Evolutionary conservation across 345 rosid genomes (phyloP), one percentile per base, ranked within the genome.

Genomic region (Syzygium aqueum): DNA sequence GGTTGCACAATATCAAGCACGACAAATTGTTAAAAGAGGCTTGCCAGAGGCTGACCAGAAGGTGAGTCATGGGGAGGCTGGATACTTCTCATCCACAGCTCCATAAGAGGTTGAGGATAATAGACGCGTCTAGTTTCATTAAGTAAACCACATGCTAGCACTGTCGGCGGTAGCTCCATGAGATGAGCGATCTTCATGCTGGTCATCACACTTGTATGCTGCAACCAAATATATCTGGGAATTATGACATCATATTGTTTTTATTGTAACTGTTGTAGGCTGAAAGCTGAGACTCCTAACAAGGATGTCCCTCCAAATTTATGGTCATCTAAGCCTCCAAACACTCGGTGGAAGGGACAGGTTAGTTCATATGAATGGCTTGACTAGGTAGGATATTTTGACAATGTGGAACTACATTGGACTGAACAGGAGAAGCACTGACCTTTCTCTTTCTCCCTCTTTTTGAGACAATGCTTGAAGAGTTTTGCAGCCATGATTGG

Each of bases 401-500:
- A 49, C 27, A 22, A 73, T 10, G 27, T 37, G 23, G 27, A 37
- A 49, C 49, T 40, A 85, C 43, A 57, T 85, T 54, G 82, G 67
- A 50, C 82, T 12, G 25, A 73, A 80, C 5, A 57, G 53, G 13
- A 89, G 25, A 88, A 61, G 59, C 22, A 77, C 51, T 43, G 77
- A 95, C 98, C 96, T 93, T 95, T 89, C 91, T 94, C 88, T 91
- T 94, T 91, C 91, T 91, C 88, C 93, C 91, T 88, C 92, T 90
- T 90, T 91, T 92, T 22, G 93, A 90, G 84, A 92, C 86, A 91
- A 94, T 89, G 89, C 93, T 91, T 85, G 95, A 93, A 89, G 98
- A 30, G 90, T 94, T 89, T 85, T 94, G 95, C 65, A 95, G 94
- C 99, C 98, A 95, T 87, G 95, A 90, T 88, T 93, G 97, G 91